A percentile compares a stretch with the other conserved stretches of the same genome.
Evolutionary conservation across 2,329 filamentous ascomycete genomes (phyloP).

Genomic region (Cladophialophora immunda): DNA sequence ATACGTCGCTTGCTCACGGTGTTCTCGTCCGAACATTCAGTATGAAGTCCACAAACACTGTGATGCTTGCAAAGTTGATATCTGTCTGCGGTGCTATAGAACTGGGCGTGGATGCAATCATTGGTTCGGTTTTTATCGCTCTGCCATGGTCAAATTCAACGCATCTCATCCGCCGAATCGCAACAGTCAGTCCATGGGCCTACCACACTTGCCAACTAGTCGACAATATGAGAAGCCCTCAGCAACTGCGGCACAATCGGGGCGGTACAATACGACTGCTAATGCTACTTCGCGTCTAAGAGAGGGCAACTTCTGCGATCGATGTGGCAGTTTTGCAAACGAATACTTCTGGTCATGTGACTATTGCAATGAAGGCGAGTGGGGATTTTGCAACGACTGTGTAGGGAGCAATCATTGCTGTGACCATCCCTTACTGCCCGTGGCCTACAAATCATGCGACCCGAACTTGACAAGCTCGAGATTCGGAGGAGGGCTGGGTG

Average conservation of each 20-base stretch:
- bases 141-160: slow-evolving; percentile 74
- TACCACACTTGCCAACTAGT: slow-evolving; percentile 62
- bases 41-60: slow-evolving; percentile 90
- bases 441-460: slow-evolving; percentile 66
- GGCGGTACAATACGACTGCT: slow-evolving; percentile 24
- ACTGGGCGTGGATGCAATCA: slow-evolving; percentile 78
- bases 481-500: slow-evolving; percentile 11
- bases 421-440: slow-evolving; percentile 79
- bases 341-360: slow-evolving; percentile 91
- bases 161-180: slow-evolving; percentile 54
- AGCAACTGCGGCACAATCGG: slow-evolving; percentile 16
- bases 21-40: slow-evolving; percentile 76
- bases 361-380: slow-evolving; percentile 87
- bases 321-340: slow-evolving; percentile 77
- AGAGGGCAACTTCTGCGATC: slow-evolving; percentile 83
- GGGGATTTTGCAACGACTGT: slow-evolving; percentile 91
- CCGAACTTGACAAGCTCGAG: slow-evolving; percentile 18
- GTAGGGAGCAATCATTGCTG: slow-evolving; percentile 84
- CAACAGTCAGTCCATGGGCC: slow-evolving; percentile 54
- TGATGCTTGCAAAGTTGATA: slow-evolving; percentile 71
- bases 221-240: slow-evolving; percentile 52
- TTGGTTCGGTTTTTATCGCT: slow-evolving; percentile 87
- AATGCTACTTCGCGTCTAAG: slow-evolving; percentile 74
- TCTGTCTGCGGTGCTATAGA: slow-evolving; percentile 85
- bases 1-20: slow-evolving; percentile 76